Evolutionary conservation across 305 asterid species (phyloP).

Genomic region (Fraxinus albicans): DNA sequence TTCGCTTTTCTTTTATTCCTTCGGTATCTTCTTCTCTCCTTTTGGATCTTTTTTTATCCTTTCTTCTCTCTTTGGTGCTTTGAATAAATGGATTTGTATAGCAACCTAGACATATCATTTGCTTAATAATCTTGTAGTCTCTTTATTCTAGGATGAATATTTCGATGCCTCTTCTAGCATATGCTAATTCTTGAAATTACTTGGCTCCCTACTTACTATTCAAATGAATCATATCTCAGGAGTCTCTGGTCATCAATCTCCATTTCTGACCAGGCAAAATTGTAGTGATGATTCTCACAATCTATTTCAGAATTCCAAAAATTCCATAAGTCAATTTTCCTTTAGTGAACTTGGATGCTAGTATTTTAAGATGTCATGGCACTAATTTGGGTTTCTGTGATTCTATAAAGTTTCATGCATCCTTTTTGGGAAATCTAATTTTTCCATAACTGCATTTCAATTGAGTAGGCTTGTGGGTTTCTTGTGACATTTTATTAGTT

Average conservation of each 20-base stretch:
- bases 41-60: not conserved
- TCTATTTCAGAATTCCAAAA: not conserved
- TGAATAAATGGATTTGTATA: not conserved
- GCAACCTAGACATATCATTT: not conserved
- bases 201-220: not conserved
- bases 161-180: not conserved
- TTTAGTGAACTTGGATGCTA: not conserved
- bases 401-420: slow-evolving; percentile 6
- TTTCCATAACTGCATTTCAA: not conserved
- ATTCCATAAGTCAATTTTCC: not conserved
- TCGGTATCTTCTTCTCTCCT: not conserved
- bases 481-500: not conserved
- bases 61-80: not conserved
- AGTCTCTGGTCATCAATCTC: not conserved
- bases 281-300: not conserved
- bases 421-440: not conserved
- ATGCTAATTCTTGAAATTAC: not conserved
- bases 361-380: not conserved
- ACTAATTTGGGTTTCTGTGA: not conserved
- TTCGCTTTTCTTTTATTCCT: not conserved
- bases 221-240: not conserved
- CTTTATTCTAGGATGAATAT: not conserved
- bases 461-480: not conserved
- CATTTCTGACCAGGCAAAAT: not conserved
- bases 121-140: not conserved